Base-by-base conservation (phyloP, 768 basidiomycete genomes). In the Boletus tomentosulus region DNA sequence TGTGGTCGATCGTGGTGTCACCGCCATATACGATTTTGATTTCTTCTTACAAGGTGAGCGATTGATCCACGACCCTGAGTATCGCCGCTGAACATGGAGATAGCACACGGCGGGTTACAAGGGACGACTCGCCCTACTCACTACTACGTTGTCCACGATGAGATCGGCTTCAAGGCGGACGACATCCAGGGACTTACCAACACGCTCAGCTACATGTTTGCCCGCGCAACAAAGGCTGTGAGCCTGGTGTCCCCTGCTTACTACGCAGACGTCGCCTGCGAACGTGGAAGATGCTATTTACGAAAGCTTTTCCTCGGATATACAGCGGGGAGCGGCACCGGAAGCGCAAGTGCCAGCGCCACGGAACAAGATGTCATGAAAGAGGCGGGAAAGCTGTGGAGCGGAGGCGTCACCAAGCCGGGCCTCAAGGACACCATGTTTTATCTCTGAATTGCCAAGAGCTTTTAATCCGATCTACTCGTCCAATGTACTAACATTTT, bases 351-450 rank as follows among this genome's bases (percentile, higher is more conserved):
- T 28, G 65, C 71, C 2, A 78, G 73, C 35, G 65, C 69, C 2
- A 54, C 69, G 0, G 83, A 84, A 22, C 76, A 82, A 38, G 73
- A 76, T 27, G 76, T 85, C 13, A 71, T 74, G 57, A 64, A 63
- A 15, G 86, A 86, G 63, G 89, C 87, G 1, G 42, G 62, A 50
- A 62, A 47, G 15, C 49, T 78, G 39, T 92, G 89, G 89, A 66
- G 67, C 16, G 64, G 64, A 3, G 87, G 86, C 1, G 83, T 87
- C 15, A 57, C 65, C 15, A 79, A 75, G 3, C 30, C 59, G 0
- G 66, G 61, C 6, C 66, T 89, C 64, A 86, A 81, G 69, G 78
- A 86, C 35, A 84, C 84, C 0, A 90, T 90, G 87, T 90, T 80
- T 62, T 90, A 90, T 68, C 73, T 89, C n/a, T 88, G 57, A 75